phyloP scores from a whole-genome alignment of 1,284 basidiomycete species.

The Ganoderma lucidum region DNA sequence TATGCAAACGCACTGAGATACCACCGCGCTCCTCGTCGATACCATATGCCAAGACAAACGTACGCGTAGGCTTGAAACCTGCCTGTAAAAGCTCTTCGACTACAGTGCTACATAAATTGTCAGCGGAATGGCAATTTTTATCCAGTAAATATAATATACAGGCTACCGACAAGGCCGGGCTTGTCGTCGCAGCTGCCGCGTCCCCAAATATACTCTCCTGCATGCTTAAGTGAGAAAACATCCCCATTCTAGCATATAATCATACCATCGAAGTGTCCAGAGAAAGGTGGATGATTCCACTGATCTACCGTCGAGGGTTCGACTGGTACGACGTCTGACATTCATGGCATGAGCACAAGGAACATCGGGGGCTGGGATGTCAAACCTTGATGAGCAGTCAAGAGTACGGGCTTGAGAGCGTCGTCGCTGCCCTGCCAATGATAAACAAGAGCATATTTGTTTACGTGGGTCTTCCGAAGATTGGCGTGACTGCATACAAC shows the following conservation, averaged over 20 bases:
- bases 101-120: slow-evolving; percentile 47
- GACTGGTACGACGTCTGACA: slow-evolving; percentile 63
- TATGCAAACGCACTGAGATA: slow-evolving; percentile 46
- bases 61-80: slow-evolving; percentile 59
- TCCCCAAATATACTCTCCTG: slow-evolving; percentile 68
- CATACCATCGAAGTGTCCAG: slow-evolving; percentile 45
- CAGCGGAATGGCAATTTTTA: background rate
- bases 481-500: slow-evolving; percentile 51
- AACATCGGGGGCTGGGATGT: background rate
- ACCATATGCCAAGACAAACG: slow-evolving; percentile 70
- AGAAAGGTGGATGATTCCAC: slow-evolving; percentile 54
- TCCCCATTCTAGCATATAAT: background rate
- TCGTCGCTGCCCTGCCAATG: slow-evolving; percentile 67
- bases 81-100: slow-evolving; percentile 62
- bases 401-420: slow-evolving; percentile 66
- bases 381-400: slow-evolving; percentile 73
- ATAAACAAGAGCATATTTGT: slow-evolving; percentile 71
- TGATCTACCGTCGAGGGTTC: slow-evolving; percentile 55
- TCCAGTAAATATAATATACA: slow-evolving; percentile 48
- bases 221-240: background rate
- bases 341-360: background rate
- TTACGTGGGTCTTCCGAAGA: slow-evolving; percentile 62
- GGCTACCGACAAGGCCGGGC: slow-evolving; percentile 60
- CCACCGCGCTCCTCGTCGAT: slow-evolving; percentile 76
- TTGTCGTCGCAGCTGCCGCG: slow-evolving; percentile 73